These are phyloP conservation scores for Adansonia madagascariensis DNA, from an alignment of 441 rosid genomes.

Conservation along the genomic window DNA sequence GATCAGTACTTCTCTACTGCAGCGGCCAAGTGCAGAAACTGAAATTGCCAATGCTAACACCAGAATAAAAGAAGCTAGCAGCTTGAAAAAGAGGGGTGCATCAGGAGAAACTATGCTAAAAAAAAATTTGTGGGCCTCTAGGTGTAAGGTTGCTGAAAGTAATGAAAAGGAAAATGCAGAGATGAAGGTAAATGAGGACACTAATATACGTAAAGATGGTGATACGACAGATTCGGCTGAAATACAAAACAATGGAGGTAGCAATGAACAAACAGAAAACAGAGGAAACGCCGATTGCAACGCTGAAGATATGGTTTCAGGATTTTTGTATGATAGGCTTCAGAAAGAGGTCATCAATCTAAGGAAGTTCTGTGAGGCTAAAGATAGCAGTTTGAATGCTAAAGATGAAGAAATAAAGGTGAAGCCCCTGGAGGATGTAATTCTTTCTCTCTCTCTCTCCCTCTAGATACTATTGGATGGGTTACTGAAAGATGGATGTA, in stretches of 20 bases:
- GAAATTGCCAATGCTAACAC: slow-evolving; percentile 27
- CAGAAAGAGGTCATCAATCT: slow-evolving; percentile 78
- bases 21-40: slow-evolving; percentile 42
- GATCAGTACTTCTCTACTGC: slow-evolving; percentile 40
- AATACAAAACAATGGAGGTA: slow-evolving; percentile 32
- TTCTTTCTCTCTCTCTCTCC: not conserved
- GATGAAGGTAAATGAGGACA: slow-evolving; percentile 37
- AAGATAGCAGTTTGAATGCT: slow-evolving; percentile 54
- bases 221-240: slow-evolving; percentile 30
- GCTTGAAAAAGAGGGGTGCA: slow-evolving; percentile 38
- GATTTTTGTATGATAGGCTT: slow-evolving; percentile 80
- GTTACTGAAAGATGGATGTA: slow-evolving; percentile 17
- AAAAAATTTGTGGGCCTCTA: slow-evolving; percentile 58
- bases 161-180: slow-evolving; percentile 64
- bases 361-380: slow-evolving; percentile 68
- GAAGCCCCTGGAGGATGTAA: not conserved
- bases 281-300: slow-evolving; percentile 39
- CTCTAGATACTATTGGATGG: not conserved
- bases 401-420: slow-evolving; percentile 90
- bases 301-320: slow-evolving; percentile 70
- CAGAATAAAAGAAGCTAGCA: slow-evolving; percentile 32
- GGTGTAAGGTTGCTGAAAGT: slow-evolving; percentile 52
- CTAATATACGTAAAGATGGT: slow-evolving; percentile 27
- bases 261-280: slow-evolving; percentile 32
- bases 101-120: slow-evolving; percentile 42